Evolutionary conservation across 1,284 basidiomycete species (phyloP).

Genomic region (Wolfiporia cocos): DNA sequence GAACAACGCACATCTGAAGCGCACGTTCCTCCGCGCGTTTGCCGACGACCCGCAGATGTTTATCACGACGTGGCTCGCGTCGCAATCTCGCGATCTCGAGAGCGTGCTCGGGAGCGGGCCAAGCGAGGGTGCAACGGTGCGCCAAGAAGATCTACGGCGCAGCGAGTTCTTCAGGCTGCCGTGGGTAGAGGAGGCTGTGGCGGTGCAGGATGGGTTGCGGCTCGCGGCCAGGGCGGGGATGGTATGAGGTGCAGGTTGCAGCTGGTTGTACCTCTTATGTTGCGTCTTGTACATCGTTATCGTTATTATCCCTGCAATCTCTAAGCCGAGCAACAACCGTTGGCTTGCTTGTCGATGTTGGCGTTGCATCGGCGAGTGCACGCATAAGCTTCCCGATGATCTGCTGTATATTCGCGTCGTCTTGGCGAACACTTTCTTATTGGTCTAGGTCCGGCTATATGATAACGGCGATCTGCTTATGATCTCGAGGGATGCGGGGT

Average conservation of each 20-base stretch:
- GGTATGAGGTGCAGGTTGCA: constrained; percentile 3
- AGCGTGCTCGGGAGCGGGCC: constrained; percentile 85
- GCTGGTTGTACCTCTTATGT: too few relatives aligned
- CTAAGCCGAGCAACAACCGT: neutral
- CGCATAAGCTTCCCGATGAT: constrained; percentile 18
- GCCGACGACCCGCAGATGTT: constrained; percentile 77
- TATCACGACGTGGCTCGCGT: constrained; percentile 86
- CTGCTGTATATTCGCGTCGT: constrained; percentile 6
- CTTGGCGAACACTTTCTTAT: constrained; percentile 5
- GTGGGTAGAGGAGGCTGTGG: constrained; percentile 78
- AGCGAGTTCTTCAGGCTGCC: constrained; percentile 88
- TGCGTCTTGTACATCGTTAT: neutral
- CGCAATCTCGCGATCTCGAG: constrained; percentile 88
- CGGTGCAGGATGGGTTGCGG: constrained; percentile 49
- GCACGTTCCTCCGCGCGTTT: constrained; percentile 83
- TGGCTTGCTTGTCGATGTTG: neutral
- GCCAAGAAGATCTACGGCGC: constrained; percentile 82
- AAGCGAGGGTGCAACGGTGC: constrained; percentile 71
- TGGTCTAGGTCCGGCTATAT: neutral
- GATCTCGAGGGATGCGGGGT: too few relatives aligned
- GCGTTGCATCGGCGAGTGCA: constrained; percentile 1
- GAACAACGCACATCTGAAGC: constrained; percentile 81
- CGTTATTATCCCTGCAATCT: neutral
- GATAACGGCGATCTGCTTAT: neutral
- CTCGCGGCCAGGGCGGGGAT: constrained; percentile 34